Conservation (phyloP, 2,329 filamentous ascomycete species). For the Septoria petroselini region DNA sequence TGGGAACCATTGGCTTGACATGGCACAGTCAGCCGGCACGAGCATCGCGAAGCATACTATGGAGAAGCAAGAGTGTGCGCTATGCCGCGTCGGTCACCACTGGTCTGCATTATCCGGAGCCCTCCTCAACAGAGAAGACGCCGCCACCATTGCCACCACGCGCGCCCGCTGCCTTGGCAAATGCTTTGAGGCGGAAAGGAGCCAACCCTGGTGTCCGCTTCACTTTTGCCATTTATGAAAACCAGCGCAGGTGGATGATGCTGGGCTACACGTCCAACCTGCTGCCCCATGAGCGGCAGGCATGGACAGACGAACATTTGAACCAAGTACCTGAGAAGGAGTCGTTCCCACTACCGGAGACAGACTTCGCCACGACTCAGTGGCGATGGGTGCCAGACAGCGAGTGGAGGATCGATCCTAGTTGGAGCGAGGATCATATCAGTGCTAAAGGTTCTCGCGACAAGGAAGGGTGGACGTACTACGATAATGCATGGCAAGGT, state of each 20-base stretch:
- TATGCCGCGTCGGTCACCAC: slow-evolving; percentile 69
- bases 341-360: slow-evolving; percentile 65
- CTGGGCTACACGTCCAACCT: slow-evolving; percentile 91
- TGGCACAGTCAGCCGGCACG: slow-evolving; percentile 89
- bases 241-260: slow-evolving; percentile 91
- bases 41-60: slow-evolving; percentile 81
- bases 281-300: slow-evolving; percentile 81
- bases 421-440: slow-evolving; percentile 48
- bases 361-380: slow-evolving; percentile 59
- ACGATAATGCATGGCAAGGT: slow-evolving; percentile 97
- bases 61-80: slow-evolving; percentile 77
- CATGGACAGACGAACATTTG: slow-evolving; percentile 96
- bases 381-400: slow-evolving; percentile 84
- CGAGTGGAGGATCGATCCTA: slow-evolving; percentile 82
- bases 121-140: slow-evolving; percentile 34
- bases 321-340: slow-evolving; percentile 75
- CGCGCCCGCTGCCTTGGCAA: slow-evolving; percentile 21
- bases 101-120: slow-evolving; percentile 66
- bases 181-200: slow-evolving; percentile 44
- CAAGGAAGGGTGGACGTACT: slow-evolving; percentile 89
- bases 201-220: slow-evolving; percentile 75
- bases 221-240: slow-evolving; percentile 94
- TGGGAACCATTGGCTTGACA: slow-evolving; percentile 82
- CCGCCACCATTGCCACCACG: slow-evolving; percentile 23
- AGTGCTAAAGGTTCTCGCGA: slow-evolving; percentile 39